Evolutionary conservation across 2,329 filamentous ascomycete genomes (phyloP), one percentile per base, ranked within the genome.

Genomic region (Dryadomyces quercus-mongolicae): DNA sequence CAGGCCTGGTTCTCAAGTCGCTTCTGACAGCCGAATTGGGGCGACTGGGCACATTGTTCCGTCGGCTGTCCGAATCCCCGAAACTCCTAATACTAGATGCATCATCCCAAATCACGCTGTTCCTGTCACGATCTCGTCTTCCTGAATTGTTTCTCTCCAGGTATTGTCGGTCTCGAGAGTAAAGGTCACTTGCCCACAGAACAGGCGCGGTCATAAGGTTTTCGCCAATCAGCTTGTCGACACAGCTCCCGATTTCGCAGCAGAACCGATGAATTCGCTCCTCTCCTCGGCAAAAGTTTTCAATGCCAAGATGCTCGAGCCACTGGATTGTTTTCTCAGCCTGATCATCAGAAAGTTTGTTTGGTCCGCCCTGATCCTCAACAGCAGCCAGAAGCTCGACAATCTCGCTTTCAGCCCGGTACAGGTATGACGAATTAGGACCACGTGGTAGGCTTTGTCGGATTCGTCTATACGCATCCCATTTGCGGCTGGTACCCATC

Each of bases 271-370:
- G 93, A 40, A 98, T 92, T 51, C 93, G 76, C 69, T 98, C 93
- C 66, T 98, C 93, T 6, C 92, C 93, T 61, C 84, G 85, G 69
- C 93, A 98, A 61, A 97, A 92, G 64, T 95, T 95, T 66, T 94
- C 89, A 36, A 97, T 85, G 15, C 83, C 82, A 59, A 84, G 85
- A 60, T 86, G 82, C 50, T 86, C 82, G 53, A 97, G 74, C 89
- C 92, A 98, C 54, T 82, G 81, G 20, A 79, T 73, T 0, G 90
- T 95, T 60, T 90, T 83, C 52, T 94, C 88, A 0, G 91, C 85
- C 66, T 97, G 93, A 54, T 95, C 89, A 64, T 97, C 92, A n/a
- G 88, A 91, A 13, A 98, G 77, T 67, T 98, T 98, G 67, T 94
- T 95, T 0, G 89, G 88, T 0, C 93, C 92, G 13, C 91, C 92